phyloP scores from a whole-genome alignment of 2,329 filamentous ascomycete genomes.

The Rutstroemia sp. region DNA sequence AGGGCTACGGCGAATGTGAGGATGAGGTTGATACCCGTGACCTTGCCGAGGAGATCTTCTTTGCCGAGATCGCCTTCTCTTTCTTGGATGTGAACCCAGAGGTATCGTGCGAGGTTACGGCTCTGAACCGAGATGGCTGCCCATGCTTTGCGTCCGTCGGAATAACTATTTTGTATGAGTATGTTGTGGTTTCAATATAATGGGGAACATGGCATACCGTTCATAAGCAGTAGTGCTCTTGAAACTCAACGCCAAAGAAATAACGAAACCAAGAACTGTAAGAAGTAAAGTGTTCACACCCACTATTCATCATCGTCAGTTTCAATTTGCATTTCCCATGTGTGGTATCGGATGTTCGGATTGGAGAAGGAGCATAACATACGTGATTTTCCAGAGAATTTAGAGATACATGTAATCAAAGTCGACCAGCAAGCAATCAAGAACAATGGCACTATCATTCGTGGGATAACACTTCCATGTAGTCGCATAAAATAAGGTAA shows the following conservation, averaged over 20 bases:
- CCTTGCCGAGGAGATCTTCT: slow-evolving; percentile 61
- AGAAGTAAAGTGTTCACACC: slow-evolving; percentile 61
- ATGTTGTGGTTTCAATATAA: neutral
- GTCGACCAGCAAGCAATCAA: slow-evolving; percentile 60
- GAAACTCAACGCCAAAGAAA: slow-evolving; percentile 71
- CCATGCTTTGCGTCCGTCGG: slow-evolving; percentile 58
- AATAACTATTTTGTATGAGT: slow-evolving; percentile 34
- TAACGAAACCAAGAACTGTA: slow-evolving; percentile 74
- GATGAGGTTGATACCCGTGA: slow-evolving; percentile 63
- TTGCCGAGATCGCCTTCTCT: slow-evolving; percentile 51
- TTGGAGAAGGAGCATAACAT: slow-evolving; percentile 6
- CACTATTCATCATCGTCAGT: slow-evolving; percentile 26
- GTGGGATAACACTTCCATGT: slow-evolving; percentile 67
- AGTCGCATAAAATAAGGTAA: slow-evolving; percentile 69
- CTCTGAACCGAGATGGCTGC: slow-evolving; percentile 52
- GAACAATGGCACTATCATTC: slow-evolving; percentile 62
- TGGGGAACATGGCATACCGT: slow-evolving; percentile 31
- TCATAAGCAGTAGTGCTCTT: slow-evolving; percentile 73
- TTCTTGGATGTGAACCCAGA: slow-evolving; percentile 72
- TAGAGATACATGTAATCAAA: slow-evolving; percentile 49
- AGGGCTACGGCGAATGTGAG: slow-evolving; percentile 70
- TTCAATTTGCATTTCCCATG: too few species aligned
- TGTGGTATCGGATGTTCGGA: too few species aligned
- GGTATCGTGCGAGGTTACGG: slow-evolving; percentile 64
- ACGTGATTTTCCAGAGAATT: slow-evolving; percentile 23